A percentile compares a stretch with the other conserved stretches of the same genome.
phyloP scores from a whole-genome alignment of 1,139 yeast species.

The Scheffersomyces cryptocercus region DNA sequence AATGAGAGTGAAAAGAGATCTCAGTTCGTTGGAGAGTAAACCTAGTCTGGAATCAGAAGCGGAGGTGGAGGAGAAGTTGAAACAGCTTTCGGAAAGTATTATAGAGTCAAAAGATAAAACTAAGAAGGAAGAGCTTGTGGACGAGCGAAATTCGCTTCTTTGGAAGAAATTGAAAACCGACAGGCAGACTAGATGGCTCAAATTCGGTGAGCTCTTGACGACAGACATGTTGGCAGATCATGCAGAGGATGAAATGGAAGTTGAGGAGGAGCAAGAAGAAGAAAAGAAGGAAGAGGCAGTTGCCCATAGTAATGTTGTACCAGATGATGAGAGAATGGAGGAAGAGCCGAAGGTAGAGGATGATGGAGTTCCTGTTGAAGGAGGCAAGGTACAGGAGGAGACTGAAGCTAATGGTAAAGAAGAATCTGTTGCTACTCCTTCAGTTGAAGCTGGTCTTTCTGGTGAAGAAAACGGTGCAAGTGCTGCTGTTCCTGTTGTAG shows the following conservation, averaged over 20 bases:
- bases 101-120: conserved; percentile 7
- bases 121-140: conserved; percentile 15
- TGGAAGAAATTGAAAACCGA: conserved; percentile 33
- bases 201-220: conserved; percentile 11
- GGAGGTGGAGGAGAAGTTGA: conserved; percentile 8
- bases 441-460: not conserved
- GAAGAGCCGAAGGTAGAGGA: conserved; percentile 7
- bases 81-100: conserved; percentile 12
- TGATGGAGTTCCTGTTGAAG: not conserved
- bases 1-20: conserved; percentile 39
- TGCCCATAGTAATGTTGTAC: conserved; percentile 6
- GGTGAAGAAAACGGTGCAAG: not conserved
- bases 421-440: not conserved
- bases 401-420: conserved; percentile 3
- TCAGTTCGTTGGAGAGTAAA: conserved; percentile 19
- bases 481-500: not conserved
- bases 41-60: conserved; percentile 1
- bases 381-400: not conserved
- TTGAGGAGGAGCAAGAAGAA: conserved; percentile 7
- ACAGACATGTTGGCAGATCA: conserved; percentile 15
- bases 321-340: conserved; percentile 4
- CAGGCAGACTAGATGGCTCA: conserved; percentile 18
- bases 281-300: conserved; percentile 8
- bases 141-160: conserved; percentile 25
- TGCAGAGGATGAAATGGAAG: not conserved